phyloP scores from a whole-genome alignment of 2,329 filamentous ascomycete genomes.

The Escovopsis weberi region DNA sequence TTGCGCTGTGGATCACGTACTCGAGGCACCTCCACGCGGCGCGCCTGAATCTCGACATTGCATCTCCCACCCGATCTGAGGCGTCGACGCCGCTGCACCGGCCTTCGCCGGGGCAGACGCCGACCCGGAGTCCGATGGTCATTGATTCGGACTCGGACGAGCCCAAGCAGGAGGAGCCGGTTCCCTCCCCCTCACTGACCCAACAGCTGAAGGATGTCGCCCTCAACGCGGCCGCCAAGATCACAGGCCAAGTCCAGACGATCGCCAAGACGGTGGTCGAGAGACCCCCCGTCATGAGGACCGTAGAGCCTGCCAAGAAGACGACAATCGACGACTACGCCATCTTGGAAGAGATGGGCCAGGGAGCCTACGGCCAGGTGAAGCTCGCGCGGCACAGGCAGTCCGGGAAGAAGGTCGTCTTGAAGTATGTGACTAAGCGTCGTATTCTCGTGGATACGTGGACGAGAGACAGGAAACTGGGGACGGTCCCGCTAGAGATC shows the following conservation, averaged over 20 bases:
- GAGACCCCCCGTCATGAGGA: slow-evolving; percentile 20
- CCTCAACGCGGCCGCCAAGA: slow-evolving; percentile 37
- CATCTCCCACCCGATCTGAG: slow-evolving; percentile 49
- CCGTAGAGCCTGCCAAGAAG: slow-evolving; percentile 37
- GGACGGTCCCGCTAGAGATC: slow-evolving; percentile 91
- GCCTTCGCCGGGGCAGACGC: slow-evolving; percentile 59
- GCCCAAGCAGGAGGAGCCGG: slow-evolving; percentile 24
- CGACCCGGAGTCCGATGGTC: slow-evolving; percentile 40
- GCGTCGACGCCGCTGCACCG: slow-evolving; percentile 61
- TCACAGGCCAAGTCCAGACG: slow-evolving; percentile 27
- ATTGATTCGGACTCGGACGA: slow-evolving; percentile 35
- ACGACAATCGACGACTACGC: slow-evolving; percentile 82
- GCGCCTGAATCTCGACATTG: slow-evolving; percentile 31
- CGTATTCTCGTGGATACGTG: slow-evolving; percentile 96
- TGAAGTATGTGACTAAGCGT: slow-evolving; percentile 96
- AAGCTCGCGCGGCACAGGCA: slow-evolving; percentile 84
- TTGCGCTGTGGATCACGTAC: slow-evolving; percentile 94
- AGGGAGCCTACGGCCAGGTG: slow-evolving; percentile 94
- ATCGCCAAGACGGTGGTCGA: slow-evolving; percentile 17
- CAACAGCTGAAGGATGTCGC: slow-evolving; percentile 44
- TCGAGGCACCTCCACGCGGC: slow-evolving; percentile 74
- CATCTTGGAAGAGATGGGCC: slow-evolving; percentile 95
- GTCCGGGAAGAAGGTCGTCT: slow-evolving; percentile 68
- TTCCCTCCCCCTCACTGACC: slow-evolving; percentile 34
- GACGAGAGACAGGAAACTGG: slow-evolving; percentile 84